Base-by-base conservation (phyloP, 2,329 filamentous ascomycete species). In the Penicillium sumatraense region DNA sequence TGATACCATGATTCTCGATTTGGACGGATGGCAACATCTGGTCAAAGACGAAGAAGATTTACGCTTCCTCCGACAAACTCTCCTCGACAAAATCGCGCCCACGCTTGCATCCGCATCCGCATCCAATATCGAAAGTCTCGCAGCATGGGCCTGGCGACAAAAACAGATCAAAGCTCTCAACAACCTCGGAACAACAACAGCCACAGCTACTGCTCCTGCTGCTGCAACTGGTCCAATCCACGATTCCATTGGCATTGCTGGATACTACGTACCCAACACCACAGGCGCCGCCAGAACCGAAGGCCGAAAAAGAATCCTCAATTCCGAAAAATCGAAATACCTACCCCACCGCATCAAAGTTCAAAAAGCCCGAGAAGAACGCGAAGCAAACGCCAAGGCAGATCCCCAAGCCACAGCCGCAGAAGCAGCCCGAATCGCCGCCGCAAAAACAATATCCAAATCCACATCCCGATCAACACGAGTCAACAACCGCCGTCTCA, bases 281-380 rank as follows among this genome's bases (percentile, higher is more conserved):
- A 91, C 91, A 9, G 95, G 95, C 29, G 90, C 87, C 64, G 95
- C 95, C 53, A 86, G 95, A 53, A 97, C 95, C 0, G 93, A 99
- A 77, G 93, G 92, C 24, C 87, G 92, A 67, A 93, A 96, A 80
- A 96, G 93, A 80, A 98, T 99, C 53, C 83, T 96, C 59, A 96
- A 99, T 72, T 91, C 91, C 0, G 95, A 99, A 73, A 99, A 99
- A 79, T 96, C 93, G 24, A 96, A 97, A 71, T 99, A 99, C 71
- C 83, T 99, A 7, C 95, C 95, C 36, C 95, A 99, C 80, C 93
- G 96, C 62, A 95, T 99, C 77, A 96, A 96, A 70, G 91, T 99
- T 18, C 90, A 95, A 73, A 95, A 89, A 76, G 91, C 89, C 21
- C 86, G 93, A 49, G 93, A 97, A 73, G 92, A 95, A 73, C 89